Percentiles rank a stretch among this genome's conserved stretches.
These are phyloP conservation scores for Cylindrodendrum hubeiense DNA, from an alignment of 2,329 filamentous ascomycete genomes.

Conservation along the genomic window DNA sequence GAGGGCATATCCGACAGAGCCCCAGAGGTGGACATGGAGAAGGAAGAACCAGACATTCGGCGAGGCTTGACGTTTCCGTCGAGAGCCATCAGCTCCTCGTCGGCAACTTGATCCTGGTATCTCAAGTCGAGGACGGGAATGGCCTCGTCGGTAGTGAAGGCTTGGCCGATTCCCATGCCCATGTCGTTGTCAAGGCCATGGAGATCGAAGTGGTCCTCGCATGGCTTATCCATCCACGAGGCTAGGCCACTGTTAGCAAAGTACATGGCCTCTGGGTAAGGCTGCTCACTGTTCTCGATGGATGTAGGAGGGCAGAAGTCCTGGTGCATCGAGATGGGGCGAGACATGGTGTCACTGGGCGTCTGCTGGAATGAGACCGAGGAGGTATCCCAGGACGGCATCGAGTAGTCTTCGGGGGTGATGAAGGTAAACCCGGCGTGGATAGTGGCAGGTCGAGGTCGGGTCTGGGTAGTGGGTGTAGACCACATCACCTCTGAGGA, in stretches of 20 bases:
- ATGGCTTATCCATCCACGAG: slow-evolving; percentile 66
- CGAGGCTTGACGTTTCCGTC: slow-evolving; percentile 68
- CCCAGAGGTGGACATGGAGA: slow-evolving; percentile 77
- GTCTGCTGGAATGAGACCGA: slow-evolving; percentile 64
- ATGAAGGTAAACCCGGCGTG: slow-evolving; percentile 73
- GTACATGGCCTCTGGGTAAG: slow-evolving; percentile 1
- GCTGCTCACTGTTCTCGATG: slow-evolving; percentile 62
- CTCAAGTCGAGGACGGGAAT: slow-evolving; percentile 73
- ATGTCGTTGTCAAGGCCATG: slow-evolving; percentile 68
- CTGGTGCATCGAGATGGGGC: slow-evolving; percentile 69
- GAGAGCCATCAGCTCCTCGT: slow-evolving; percentile 63
- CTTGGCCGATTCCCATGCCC: slow-evolving; percentile 71
- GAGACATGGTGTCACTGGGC: slow-evolving; percentile 64
- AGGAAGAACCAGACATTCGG: slow-evolving; percentile 79
- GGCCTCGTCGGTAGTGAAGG: slow-evolving; percentile 72
- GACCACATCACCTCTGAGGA: slow-evolving; percentile 65
- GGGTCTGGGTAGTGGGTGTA: slow-evolving; percentile 64
- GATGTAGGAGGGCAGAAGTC: slow-evolving; percentile 66
- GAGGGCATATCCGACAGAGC: slow-evolving; percentile 76
- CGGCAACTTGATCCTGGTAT: slow-evolving; percentile 60
- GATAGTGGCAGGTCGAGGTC: slow-evolving; percentile 69
- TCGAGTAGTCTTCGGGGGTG: slow-evolving; percentile 64
- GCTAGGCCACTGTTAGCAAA: slow-evolving; percentile 40
- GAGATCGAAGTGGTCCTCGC: slow-evolving; percentile 68
- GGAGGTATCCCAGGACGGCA: slow-evolving; percentile 70